Evolutionary conservation across 768 basidiomycete species (phyloP).

Genomic region (Boletus insuetus): DNA sequence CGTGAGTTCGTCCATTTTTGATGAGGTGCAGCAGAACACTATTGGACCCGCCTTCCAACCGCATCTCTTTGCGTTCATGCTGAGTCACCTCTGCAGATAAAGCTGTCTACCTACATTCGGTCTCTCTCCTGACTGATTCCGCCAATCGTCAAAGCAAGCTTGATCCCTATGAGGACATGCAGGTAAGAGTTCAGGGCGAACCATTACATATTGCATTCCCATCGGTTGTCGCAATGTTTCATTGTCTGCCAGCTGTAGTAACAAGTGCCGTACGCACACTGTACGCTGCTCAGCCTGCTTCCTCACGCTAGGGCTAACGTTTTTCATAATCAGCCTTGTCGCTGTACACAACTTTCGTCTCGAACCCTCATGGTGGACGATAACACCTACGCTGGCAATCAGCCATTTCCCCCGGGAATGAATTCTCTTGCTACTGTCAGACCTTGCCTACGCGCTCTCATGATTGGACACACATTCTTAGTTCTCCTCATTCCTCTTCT

Average conservation of each 20-base stretch:
- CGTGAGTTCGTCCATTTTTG: too few species aligned
- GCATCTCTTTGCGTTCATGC: too few species aligned
- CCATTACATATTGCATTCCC: too few species aligned
- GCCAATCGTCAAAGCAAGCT: too few species aligned
- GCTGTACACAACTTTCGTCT: neutral
- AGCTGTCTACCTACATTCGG: too few species aligned
- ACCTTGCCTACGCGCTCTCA: slow-evolving; percentile 11
- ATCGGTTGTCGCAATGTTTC: neutral
- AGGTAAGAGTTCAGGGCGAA: too few species aligned
- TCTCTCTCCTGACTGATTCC: too few species aligned
- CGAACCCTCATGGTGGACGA: neutral
- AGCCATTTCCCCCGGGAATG: neutral
- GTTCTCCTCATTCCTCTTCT: slow-evolving; percentile 23
- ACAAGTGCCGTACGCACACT: neutral
- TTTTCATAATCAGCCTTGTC: neutral
- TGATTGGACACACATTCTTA: slow-evolving; percentile 26
- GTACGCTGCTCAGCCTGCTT: neutral
- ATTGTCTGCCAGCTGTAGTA: too few species aligned
- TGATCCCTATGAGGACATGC: too few species aligned
- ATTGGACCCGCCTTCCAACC: too few species aligned
- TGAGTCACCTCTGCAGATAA: too few species aligned
- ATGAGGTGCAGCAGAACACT: too few species aligned
- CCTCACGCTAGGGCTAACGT: neutral
- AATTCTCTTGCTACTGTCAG: neutral
- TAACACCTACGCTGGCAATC: neutral